These are phyloP conservation scores for Speleostelium caveatum DNA, from an alignment of 78 protist species.

Conservation along the genomic window DNA sequence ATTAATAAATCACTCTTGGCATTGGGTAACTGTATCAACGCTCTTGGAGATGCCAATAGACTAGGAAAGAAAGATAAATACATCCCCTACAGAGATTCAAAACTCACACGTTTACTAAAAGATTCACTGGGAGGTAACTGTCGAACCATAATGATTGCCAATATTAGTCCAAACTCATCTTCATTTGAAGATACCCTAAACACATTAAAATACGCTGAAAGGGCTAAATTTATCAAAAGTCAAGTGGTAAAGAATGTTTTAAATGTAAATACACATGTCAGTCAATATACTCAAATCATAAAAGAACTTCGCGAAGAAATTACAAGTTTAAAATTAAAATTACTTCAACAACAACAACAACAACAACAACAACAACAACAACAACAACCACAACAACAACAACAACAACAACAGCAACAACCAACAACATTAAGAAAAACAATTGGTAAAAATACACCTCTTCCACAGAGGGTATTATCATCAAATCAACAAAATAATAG, in stretches of 20 bases:
- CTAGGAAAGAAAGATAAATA: constrained; percentile 12
- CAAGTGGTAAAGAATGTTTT: constrained; percentile 56
- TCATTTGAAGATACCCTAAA: constrained; percentile 93
- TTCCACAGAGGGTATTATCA: not conserved
- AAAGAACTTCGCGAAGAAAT: constrained; percentile 69
- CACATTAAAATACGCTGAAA: constrained; percentile 96
- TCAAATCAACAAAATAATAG: not conserved
- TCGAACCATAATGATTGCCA: constrained; percentile 96
- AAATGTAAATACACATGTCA: constrained; percentile 51
- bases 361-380: not conserved
- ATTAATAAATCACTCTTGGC: constrained; percentile 97
- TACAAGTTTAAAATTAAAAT: constrained; percentile 41
- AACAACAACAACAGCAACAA: not conserved
- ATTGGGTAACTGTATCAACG: constrained; percentile 96
- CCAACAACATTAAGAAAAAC: too few species aligned
- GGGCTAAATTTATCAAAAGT: constrained; percentile 88
- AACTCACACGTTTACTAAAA: constrained; percentile 97
- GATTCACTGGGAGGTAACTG: constrained; percentile 98
- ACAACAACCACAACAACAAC: not conserved
- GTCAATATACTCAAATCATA: constrained; percentile 82
- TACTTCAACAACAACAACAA: constrained; percentile 2
- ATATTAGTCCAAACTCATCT: constrained; percentile 84
- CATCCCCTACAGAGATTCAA: constrained; percentile 97
- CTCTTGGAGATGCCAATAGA: constrained; percentile 75
- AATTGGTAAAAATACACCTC: too few species aligned